Percentiles rank a stretch among this genome's conserved stretches.
Evolutionary conservation across 2,329 filamentous ascomycete genomes (phyloP).

Genomic region (Aspergillus pseudotamarii): DNA sequence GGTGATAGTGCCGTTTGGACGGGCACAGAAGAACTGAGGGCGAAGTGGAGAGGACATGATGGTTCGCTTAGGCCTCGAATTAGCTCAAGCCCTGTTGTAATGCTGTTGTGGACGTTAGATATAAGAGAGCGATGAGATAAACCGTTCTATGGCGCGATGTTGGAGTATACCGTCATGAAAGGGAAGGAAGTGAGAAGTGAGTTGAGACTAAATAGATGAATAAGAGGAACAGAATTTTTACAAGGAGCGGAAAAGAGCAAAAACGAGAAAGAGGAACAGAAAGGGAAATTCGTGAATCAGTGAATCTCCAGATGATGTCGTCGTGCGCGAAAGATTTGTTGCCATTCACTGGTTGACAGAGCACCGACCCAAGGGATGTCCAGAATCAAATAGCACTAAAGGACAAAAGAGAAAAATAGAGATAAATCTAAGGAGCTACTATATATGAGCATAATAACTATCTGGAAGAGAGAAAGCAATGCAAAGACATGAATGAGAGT

Average conservation of each 20-base stretch:
- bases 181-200: not conserved
- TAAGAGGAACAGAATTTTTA: conserved; percentile 12
- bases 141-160: not conserved
- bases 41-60: conserved; percentile 31
- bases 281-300: not conserved
- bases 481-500: not conserved
- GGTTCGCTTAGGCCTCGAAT: not conserved
- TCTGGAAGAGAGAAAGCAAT: not conserved
- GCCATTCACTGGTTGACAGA: conserved; percentile 5
- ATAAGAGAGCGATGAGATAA: not conserved
- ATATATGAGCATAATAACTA: conserved; percentile 5
- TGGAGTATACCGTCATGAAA: conserved; percentile 6
- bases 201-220: conserved; percentile 13
- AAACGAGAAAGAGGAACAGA: not conserved
- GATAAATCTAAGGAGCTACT: conserved; percentile 1
- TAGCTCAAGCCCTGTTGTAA: not conserved
- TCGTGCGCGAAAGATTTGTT: not conserved
- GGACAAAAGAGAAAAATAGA: not conserved
- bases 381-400: not conserved
- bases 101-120: not conserved
- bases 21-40: conserved; percentile 47
- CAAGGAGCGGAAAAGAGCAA: conserved; percentile 12
- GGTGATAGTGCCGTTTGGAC: conserved; percentile 43
- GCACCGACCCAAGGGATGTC: not conserved
- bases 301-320: not conserved